phyloP scores from a whole-genome alignment of 2,329 filamentous ascomycete species.

The Xylaria sp. region DNA sequence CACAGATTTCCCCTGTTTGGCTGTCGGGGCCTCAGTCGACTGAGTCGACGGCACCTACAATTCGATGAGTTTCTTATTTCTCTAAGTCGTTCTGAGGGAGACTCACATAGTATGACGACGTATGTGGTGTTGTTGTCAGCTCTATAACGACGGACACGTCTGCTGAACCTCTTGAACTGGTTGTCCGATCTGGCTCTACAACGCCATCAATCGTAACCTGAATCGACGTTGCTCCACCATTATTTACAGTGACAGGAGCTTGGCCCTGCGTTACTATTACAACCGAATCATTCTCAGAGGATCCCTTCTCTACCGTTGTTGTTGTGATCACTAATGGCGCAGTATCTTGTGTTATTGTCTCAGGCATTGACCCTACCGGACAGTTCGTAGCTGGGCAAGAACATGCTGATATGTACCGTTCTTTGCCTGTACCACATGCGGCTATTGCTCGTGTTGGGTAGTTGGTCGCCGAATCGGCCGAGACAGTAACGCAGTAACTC shows the following conservation, averaged over 20 bases:
- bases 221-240: not conserved
- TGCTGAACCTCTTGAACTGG: not conserved
- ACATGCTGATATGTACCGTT: constrained; percentile 25
- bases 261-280: not conserved
- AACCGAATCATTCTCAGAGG: not conserved
- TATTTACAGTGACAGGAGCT: not conserved
- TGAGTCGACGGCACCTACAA: not conserved
- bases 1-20: not conserved
- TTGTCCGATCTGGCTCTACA: not conserved
- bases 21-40: not conserved
- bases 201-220: not conserved
- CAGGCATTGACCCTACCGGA: not conserved
- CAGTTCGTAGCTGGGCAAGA: constrained; percentile 29
- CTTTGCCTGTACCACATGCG: constrained; percentile 14
- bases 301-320: not conserved
- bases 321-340: not conserved
- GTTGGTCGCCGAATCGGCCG: constrained; percentile 20
- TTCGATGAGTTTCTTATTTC: not conserved
- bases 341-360: not conserved
- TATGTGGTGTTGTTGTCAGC: not conserved
- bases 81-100: not conserved
- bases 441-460: constrained; percentile 19
- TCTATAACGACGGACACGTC: not conserved
- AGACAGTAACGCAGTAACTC: constrained; percentile 19
- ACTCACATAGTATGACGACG: constrained; percentile 4